Base-by-base conservation (phyloP, 164 flowering plant genomes). In the Berberis vulgaris region DNA sequence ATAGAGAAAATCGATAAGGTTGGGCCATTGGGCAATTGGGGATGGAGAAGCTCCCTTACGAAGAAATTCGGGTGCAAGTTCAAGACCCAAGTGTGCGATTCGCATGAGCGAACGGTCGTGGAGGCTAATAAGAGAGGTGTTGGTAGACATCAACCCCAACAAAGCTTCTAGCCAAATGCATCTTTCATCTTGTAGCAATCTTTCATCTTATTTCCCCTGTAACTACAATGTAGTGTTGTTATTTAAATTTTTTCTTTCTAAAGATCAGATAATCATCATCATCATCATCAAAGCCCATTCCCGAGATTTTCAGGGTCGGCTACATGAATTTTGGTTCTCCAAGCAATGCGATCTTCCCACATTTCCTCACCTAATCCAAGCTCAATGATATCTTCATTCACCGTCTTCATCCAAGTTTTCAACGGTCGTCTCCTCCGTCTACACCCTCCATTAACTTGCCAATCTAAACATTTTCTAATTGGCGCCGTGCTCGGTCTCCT, bases 31-130 rank as follows among this genome's bases (percentile, higher is more conserved):
- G 59, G 56, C 43, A 44, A 54, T 5, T 64, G 74, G 2, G 61
- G 76, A 3, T 79, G 87, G 87, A 77, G 76, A 72, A 77, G 71
- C 44, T 79, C 91, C 45, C 43, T 91, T 45, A 74, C 73, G 9
- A 75, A 70, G 65, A 81, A 70, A 72, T 83, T 94, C 26, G 91
- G 98, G 64, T 94, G 98, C 45, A 94, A 88, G 72, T 94, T 90
- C 76, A 91, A 87, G 81, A 86, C 93, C 1, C 98, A 94, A 65
- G 98, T 94, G 5, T 87, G 98, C 65, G 98, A 94, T 75, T 94
- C 97, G 3, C 98, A 88, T 38, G 86, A 89, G 61, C 69, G 81
- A 56, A 72, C 85, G 49, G 89, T 82, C 6, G 83, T 81, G 38
- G 85, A 85, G n/a, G 56, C 78, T 12, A 66, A 59, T 61, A 84